A percentile compares a stretch with the other conserved stretches of the same genome.
These are phyloP conservation scores for Fusarium sp. DNA, from an alignment of 2,329 filamentous ascomycete genomes.

Conservation along the genomic window DNA sequence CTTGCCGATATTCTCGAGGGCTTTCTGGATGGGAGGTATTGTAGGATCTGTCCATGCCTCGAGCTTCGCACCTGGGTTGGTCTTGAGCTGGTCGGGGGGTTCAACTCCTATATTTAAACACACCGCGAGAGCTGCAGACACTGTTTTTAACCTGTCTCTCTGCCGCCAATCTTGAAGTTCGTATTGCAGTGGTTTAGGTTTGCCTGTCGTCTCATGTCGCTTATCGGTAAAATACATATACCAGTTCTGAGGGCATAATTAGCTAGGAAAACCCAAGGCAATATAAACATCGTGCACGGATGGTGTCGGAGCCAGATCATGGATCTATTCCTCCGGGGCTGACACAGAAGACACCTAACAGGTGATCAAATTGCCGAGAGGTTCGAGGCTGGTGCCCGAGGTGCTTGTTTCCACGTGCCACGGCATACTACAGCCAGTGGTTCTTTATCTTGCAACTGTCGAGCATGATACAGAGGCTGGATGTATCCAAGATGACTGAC, in stretches of 20 bases:
- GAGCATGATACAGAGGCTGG: slow-evolving; percentile 47
- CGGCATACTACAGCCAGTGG: neutral
- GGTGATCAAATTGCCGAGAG: neutral
- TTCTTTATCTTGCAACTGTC: slow-evolving; percentile 1
- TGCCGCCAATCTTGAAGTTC: slow-evolving; percentile 94
- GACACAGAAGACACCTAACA: neutral
- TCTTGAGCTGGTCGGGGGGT: slow-evolving; percentile 96
- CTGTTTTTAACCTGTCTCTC: slow-evolving; percentile 94
- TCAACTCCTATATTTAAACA: slow-evolving; percentile 98
- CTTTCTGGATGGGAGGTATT: slow-evolving; percentile 79
- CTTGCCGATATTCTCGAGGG: slow-evolving; percentile 94
- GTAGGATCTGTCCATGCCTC: slow-evolving; percentile 98
- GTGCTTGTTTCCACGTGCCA: neutral
- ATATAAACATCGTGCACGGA: neutral
- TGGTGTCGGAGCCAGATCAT: neutral
- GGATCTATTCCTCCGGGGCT: neutral
- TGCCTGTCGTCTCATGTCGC: slow-evolving; percentile 92
- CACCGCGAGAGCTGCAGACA: slow-evolving; percentile 91
- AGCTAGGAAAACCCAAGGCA: slow-evolving; percentile 3
- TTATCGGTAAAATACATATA: slow-evolving; percentile 99
- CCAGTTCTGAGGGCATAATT: slow-evolving; percentile 73
- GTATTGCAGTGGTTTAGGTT: slow-evolving; percentile 74
- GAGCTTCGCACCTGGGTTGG: slow-evolving; percentile 88
- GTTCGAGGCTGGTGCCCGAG: neutral
- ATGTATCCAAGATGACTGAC: slow-evolving; percentile 22